phyloP scores from a whole-genome alignment of 1,139 yeast species.

The Yamadazyma aaseri region DNA sequence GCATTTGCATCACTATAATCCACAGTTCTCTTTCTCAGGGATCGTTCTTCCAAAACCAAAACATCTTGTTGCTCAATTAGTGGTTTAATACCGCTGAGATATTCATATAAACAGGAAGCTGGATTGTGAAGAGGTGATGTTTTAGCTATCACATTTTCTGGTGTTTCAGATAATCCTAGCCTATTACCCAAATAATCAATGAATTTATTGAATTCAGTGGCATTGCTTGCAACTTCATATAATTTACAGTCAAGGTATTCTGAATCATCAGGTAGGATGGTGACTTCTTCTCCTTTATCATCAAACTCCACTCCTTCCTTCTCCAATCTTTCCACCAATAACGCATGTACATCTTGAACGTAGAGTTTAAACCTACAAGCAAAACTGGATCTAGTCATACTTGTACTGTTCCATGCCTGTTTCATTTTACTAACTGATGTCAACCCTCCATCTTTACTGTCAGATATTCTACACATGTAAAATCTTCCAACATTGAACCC shows the following conservation, averaged over 20 bases:
- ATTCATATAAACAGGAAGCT: slow-evolving; percentile 24
- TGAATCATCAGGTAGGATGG: slow-evolving; percentile 3
- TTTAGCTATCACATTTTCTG: slow-evolving; percentile 16
- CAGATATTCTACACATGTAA: slow-evolving; percentile 44
- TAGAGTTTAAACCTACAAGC: slow-evolving; percentile 47
- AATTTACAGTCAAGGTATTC: slow-evolving; percentile 24
- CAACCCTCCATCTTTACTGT: slow-evolving; percentile 39
- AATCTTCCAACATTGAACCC: slow-evolving; percentile 49
- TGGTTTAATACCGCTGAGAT: slow-evolving; percentile 24
- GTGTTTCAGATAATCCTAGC: slow-evolving; percentile 17
- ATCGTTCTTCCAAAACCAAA: slow-evolving; percentile 8
- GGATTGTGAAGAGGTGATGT: slow-evolving; percentile 29
- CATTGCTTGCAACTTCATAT: slow-evolving; percentile 45
- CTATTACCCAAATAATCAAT: slow-evolving; percentile 24
- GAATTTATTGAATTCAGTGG: slow-evolving; percentile 31
- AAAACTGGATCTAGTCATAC: slow-evolving; percentile 17
- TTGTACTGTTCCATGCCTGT: slow-evolving; percentile 19
- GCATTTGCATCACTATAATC: slow-evolving; percentile 12
- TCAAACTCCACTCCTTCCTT: slow-evolving; percentile 39
- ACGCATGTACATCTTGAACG: slow-evolving; percentile 47
- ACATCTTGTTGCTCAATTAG: slow-evolving; percentile 14
- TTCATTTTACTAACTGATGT: slow-evolving; percentile 35
- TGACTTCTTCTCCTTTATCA: slow-evolving; percentile 28
- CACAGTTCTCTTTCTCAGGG: slow-evolving; percentile 12
- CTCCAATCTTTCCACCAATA: slow-evolving; percentile 29